Evolutionary conservation across 2,329 filamentous ascomycete species (phyloP).

Genomic region (Penicillium digitatum): DNA sequence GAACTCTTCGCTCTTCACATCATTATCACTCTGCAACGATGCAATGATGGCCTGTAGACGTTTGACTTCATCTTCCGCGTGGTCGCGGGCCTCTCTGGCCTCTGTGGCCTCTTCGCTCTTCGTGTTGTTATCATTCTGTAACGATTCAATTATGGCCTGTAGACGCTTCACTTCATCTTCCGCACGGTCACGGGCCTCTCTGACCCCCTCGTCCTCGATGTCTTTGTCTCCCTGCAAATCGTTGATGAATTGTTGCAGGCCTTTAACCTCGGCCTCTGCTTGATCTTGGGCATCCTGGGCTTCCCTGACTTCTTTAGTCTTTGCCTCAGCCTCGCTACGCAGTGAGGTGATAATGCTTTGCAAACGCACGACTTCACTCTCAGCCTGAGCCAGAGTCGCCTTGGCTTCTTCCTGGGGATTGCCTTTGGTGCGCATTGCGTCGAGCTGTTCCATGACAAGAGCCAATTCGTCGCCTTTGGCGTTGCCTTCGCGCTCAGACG

Average conservation of each 20-base stretch:
- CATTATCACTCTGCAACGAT: background rate
- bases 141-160: slow-evolving; percentile 13
- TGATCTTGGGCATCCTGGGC: slow-evolving; percentile 22
- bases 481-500: slow-evolving; percentile 46
- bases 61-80: background rate
- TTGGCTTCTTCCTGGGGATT: slow-evolving; percentile 33
- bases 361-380: slow-evolving; percentile 32
- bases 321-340: slow-evolving; percentile 31
- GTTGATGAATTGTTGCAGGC: slow-evolving; percentile 51
- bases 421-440: slow-evolving; percentile 39
- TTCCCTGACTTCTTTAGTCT: slow-evolving; percentile 21
- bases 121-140: slow-evolving; percentile 13
- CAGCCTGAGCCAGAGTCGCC: slow-evolving; percentile 27
- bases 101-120: background rate
- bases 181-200: slow-evolving; percentile 16
- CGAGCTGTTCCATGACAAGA: slow-evolving; percentile 43
- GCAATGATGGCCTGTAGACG: background rate
- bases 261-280: slow-evolving; percentile 16
- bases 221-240: slow-evolving; percentile 30
- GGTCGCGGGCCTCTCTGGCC: background rate
- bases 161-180: slow-evolving; percentile 16
- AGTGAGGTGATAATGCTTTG: slow-evolving; percentile 53
- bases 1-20: background rate
- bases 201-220: slow-evolving; percentile 10
- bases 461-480: slow-evolving; percentile 40